Conservation (phyloP, 495 filamentous ascomycete species). For the Extremus antarcticus region DNA sequence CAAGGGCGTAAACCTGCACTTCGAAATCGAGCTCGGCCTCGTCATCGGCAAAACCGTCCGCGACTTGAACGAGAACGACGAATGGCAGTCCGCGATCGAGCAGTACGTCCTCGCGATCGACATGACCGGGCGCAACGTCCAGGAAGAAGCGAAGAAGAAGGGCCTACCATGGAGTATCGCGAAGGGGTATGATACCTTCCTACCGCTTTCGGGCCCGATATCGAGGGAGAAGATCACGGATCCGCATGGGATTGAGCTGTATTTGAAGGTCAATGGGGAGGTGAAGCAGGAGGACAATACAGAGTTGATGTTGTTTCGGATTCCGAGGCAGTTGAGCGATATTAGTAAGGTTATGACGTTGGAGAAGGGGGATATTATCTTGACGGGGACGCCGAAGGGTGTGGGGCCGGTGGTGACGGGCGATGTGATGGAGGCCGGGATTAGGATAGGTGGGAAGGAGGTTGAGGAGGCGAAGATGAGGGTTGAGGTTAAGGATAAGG, state of each 20-base stretch:
- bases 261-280: constrained; percentile 66
- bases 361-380: constrained; percentile 79
- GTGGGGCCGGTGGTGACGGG: constrained; percentile 77
- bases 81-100: constrained; percentile 46
- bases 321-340: constrained; percentile 77
- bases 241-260: constrained; percentile 78
- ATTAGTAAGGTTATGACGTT: constrained; percentile 91
- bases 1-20: constrained; percentile 71
- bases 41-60: constrained; percentile 69
- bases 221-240: constrained; percentile 66
- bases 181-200: constrained; percentile 96
- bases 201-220: constrained; percentile 71
- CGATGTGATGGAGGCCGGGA: constrained; percentile 79
- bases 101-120: constrained; percentile 77
- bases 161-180: constrained; percentile 91
- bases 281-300: constrained; percentile 74
- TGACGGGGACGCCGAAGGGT: constrained; percentile 95
- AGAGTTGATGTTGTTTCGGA: constrained; percentile 79
- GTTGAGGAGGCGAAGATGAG: constrained; percentile 78
- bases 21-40: constrained; percentile 88
- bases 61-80: constrained; percentile 60
- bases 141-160: constrained; percentile 93
- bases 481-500: constrained; percentile 64
- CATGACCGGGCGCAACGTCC: constrained; percentile 87
- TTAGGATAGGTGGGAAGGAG: constrained; percentile 72